Base-by-base conservation (phyloP, 2,329 filamentous ascomycete species). In the Knufia fluminis region DNA sequence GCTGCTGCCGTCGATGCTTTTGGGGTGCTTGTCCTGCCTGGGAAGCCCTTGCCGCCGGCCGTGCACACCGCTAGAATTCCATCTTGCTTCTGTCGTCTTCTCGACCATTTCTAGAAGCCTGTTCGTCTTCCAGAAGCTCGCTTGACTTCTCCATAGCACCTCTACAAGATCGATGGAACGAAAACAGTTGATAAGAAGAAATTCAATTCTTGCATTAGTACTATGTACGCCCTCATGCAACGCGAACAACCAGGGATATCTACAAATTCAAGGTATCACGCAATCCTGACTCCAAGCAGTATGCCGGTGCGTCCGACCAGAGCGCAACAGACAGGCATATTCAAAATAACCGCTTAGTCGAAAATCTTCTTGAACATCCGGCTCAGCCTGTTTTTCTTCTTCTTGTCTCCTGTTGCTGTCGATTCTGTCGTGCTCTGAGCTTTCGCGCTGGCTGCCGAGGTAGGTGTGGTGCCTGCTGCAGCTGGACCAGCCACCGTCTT, bases 311-410 rank as follows among this genome's bases (percentile, higher is more conserved):
- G 10, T 3, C 16, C 38, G 16, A 7, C 16, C 6, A 24, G 22
- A 41, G 9, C 38, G 16, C 16, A 16, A 8, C 38, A 20, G 38
- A 10, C 6, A 17, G 4, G n/a, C 22, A 22, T 32, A 2, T 17
- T 14, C 26, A 17, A 47, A 17, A 12, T 8, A 38, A 6, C 22
- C 50, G 9, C 31, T 50, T 60, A 70, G 59, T 69, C 69, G 50
- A 78, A 65, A 64, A 76, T 78, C 56, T 74, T 74, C 68, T 77
- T 77, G 49, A 79, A 55, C 60, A 85, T 78, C 59, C 85, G 76
- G 66, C 80, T 84, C 52, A 82, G 59, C 48, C 81, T 74, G 65
- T 82, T 83, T 73, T 83, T 85, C 69, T 78, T 80, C 46, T 79
- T 73, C 14, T 70, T 67, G 48, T 68, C 66, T 12, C 57, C 58